A percentile compares a stretch with the other conserved stretches of the same genome.
phyloP scores from a whole-genome alignment of 768 basidiomycete species.

The Agaricus blazei region DNA sequence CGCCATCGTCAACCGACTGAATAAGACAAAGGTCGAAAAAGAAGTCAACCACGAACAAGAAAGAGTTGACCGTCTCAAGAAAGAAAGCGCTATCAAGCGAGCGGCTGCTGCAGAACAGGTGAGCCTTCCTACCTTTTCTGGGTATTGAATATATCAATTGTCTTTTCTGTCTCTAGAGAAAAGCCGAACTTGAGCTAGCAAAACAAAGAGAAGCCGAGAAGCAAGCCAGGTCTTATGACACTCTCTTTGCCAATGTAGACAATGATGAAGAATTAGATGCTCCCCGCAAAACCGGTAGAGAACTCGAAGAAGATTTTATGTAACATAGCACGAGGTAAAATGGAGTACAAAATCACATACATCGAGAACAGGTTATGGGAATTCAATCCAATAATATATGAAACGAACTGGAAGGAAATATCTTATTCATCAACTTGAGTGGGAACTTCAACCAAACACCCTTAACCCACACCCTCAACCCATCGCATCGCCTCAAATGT shows the following conservation, averaged over 20 bases:
- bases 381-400: not conserved
- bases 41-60: slow-evolving; percentile 92
- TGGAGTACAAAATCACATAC: slow-evolving; percentile 1
- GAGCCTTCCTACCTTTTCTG: not conserved
- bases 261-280: slow-evolving; percentile 47
- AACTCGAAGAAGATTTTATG: slow-evolving; percentile 90
- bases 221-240: slow-evolving; percentile 81
- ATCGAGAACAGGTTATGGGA: not conserved
- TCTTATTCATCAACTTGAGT: not conserved
- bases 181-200: slow-evolving; percentile 71
- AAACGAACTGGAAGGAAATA: too few species aligned
- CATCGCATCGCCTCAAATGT: not conserved
- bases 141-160: too few species aligned
- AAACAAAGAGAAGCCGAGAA: slow-evolving; percentile 81
- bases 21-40: slow-evolving; percentile 85
- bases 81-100: slow-evolving; percentile 61
- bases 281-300: slow-evolving; percentile 57
- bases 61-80: slow-evolving; percentile 72
- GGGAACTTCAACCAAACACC: not conserved
- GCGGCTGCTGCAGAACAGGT: slow-evolving; percentile 68
- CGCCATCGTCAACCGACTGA: slow-evolving; percentile 83
- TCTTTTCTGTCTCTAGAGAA: slow-evolving; percentile 45
- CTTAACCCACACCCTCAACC: too few species aligned
- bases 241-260: slow-evolving; percentile 47
- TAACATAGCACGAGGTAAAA: slow-evolving; percentile 21